Evolutionary conservation across 2,329 filamentous ascomycete species (phyloP).

Genomic region (Curvularia lunata): DNA sequence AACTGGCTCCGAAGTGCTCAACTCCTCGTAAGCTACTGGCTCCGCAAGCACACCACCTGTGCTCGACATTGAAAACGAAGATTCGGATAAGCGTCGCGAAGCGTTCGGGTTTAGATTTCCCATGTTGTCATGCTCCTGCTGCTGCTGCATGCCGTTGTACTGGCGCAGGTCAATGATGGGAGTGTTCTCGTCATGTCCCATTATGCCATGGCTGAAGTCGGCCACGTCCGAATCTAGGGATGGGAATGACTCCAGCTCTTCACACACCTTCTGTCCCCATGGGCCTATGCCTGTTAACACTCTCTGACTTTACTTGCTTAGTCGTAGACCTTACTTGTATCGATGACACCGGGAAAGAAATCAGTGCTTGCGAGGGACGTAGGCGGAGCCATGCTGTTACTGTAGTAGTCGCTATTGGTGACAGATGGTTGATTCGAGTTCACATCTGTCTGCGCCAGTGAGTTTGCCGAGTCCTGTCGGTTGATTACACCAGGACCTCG

Average conservation of each 20-base stretch:
- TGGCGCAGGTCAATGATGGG: slow-evolving; percentile 51
- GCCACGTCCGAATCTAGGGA: slow-evolving; percentile 48
- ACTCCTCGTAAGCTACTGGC: slow-evolving; percentile 74
- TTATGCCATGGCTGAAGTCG: slow-evolving; percentile 47
- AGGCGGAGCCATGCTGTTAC: slow-evolving; percentile 28
- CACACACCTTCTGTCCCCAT: slow-evolving; percentile 50
- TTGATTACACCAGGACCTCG: slow-evolving; percentile 26
- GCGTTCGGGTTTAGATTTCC: slow-evolving; percentile 54
- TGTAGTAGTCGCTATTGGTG: slow-evolving; percentile 29
- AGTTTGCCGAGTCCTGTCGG: slow-evolving; percentile 38
- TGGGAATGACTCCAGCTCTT: slow-evolving; percentile 49
- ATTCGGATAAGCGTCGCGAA: slow-evolving; percentile 71
- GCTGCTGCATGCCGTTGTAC: slow-evolving; percentile 42
- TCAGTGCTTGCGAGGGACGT: slow-evolving; percentile 35
- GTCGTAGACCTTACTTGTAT: slow-evolving; percentile 44
- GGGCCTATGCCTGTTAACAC: slow-evolving; percentile 41
- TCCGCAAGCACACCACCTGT: slow-evolving; percentile 64
- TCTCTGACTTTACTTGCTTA: background rate
- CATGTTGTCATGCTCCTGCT: slow-evolving; percentile 40
- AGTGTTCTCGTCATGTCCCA: slow-evolving; percentile 50
- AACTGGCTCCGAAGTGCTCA: slow-evolving; percentile 71
- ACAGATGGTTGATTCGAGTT: slow-evolving; percentile 33
- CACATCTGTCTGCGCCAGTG: slow-evolving; percentile 32
- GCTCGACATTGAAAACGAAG: slow-evolving; percentile 75
- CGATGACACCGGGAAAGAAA: slow-evolving; percentile 46